Conservation (phyloP, 164 flowering plant genomes). For the Liquidambar formosana region DNA sequence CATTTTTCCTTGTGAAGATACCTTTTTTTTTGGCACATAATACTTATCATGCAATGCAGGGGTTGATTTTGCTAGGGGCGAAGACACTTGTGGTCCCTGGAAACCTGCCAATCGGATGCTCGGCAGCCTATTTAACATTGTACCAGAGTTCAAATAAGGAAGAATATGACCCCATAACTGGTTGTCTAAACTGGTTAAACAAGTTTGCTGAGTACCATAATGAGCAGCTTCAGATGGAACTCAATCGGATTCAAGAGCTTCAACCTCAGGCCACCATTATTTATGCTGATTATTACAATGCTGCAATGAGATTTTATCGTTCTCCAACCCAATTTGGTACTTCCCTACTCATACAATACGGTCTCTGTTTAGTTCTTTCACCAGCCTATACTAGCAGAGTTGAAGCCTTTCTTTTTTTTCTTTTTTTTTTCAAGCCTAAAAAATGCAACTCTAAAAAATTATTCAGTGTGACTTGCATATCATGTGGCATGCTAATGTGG, state of each 20-base stretch:
- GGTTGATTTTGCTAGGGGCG: conserved; percentile 38
- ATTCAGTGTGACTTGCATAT: no score
- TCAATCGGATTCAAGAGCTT: conserved; percentile 17
- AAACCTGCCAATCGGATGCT: conserved; percentile 38
- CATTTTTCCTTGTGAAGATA: no score
- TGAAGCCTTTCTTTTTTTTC: no score
- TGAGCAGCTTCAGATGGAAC: conserved; percentile 23
- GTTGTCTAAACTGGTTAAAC: conserved; percentile 38
- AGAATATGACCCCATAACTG: conserved; percentile 32
- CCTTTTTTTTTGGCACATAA: not conserved
- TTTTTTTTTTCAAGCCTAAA: no score
- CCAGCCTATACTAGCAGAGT: no score
- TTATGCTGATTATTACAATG: conserved; percentile 51
- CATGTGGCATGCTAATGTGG: no score
- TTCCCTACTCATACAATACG: not conserved
- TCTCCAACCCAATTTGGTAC: conserved; percentile 32
- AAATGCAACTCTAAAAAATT: no score
- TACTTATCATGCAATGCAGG: conserved; percentile 17
- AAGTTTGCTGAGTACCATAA: conserved; percentile 35
- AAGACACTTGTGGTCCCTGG: conserved; percentile 39
- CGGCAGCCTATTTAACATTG: conserved; percentile 14
- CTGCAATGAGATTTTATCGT: conserved; percentile 26
- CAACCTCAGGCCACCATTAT: conserved; percentile 38
- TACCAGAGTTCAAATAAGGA: conserved; percentile 12
- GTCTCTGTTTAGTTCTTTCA: no score